phyloP scores from a whole-genome alignment of 805 yeast genomes.

The Kluyveromyces siamensis region DNA sequence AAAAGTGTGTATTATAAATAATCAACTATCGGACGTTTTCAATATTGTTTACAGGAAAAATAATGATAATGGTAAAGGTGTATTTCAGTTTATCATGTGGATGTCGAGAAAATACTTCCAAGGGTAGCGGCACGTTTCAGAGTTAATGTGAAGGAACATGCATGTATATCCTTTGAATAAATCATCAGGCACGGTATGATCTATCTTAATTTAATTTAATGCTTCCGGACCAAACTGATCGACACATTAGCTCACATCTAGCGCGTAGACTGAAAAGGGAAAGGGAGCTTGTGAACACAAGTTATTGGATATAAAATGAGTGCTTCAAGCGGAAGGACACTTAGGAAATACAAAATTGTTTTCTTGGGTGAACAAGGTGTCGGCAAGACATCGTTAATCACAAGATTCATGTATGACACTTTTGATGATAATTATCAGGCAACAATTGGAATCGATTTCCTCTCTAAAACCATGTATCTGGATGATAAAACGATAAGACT shows the following conservation, averaged over 20 bases:
- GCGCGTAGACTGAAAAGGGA: background rate
- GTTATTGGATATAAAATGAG: background rate
- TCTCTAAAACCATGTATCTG: constrained; percentile 88
- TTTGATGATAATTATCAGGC: constrained; percentile 93
- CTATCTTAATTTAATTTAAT: too few species aligned
- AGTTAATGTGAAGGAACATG: background rate
- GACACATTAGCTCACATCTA: background rate
- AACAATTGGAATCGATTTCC: constrained; percentile 92
- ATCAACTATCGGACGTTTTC: too few species aligned
- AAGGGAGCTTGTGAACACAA: background rate
- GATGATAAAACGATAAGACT: constrained; percentile 93
- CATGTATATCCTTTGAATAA: too few species aligned
- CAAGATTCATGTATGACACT: constrained; percentile 97
- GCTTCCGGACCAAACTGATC: background rate
- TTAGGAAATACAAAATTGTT: constrained; percentile 74
- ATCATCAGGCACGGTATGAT: background rate
- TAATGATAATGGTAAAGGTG: too few species aligned
- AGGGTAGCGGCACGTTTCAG: background rate
- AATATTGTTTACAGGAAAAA: too few species aligned
- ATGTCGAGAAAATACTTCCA: too few species aligned
- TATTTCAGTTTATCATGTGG: too few species aligned
- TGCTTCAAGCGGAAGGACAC: constrained; percentile 19
- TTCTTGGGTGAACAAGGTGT: constrained; percentile 96
- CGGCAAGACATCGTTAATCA: constrained; percentile 91
- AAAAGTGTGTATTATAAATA: too few species aligned